phyloP scores from a whole-genome alignment of 108 stramenopile species.

The Seminavis robusta region DNA sequence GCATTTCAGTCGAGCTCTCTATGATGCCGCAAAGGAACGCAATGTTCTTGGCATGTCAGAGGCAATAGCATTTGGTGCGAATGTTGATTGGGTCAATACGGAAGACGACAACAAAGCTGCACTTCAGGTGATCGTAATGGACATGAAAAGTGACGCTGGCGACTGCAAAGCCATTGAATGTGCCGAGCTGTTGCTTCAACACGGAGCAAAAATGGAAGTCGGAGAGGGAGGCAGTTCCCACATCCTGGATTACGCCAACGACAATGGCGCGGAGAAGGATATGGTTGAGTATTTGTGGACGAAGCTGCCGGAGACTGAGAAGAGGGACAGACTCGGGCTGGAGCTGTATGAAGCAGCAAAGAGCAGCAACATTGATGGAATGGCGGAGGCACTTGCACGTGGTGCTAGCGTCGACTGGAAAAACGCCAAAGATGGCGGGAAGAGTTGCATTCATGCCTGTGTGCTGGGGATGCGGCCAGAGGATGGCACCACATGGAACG shows the following conservation, averaged over 20 bases:
- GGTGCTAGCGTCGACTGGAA: slow-evolving; percentile 76
- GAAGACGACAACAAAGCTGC: slow-evolving; percentile 57
- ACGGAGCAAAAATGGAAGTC: slow-evolving; percentile 65
- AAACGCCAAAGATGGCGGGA: slow-evolving; percentile 53
- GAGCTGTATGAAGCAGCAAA: slow-evolving; percentile 68
- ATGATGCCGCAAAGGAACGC: slow-evolving; percentile 52
- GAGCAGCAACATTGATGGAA: slow-evolving; percentile 45
- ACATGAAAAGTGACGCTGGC: no score
- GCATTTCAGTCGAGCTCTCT: slow-evolving; percentile 60
- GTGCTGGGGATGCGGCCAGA: slow-evolving; percentile 38
- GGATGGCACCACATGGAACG: slow-evolving; percentile 21
- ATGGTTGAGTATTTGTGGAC: slow-evolving; percentile 67
- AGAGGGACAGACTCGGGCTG: slow-evolving; percentile 50
- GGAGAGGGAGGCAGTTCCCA: slow-evolving; percentile 46
- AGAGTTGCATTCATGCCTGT: slow-evolving; percentile 60
- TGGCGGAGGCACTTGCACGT: slow-evolving; percentile 65
- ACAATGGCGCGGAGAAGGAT: slow-evolving; percentile 49
- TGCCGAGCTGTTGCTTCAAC: slow-evolving; percentile 75
- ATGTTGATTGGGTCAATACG: slow-evolving; percentile 64
- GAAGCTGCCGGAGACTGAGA: slow-evolving; percentile 43
- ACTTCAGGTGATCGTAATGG: slow-evolving; percentile 53
- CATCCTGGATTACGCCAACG: slow-evolving; percentile 53
- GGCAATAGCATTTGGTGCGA: slow-evolving; percentile 76
- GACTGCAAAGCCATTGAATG: slow-evolving; percentile 55
- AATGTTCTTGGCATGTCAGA: slow-evolving; percentile 53